Percentiles rank a stretch among this genome's conserved stretches.
Conservation (phyloP, 164 flowering plant genomes). For the Aristolochia contorta region DNA sequence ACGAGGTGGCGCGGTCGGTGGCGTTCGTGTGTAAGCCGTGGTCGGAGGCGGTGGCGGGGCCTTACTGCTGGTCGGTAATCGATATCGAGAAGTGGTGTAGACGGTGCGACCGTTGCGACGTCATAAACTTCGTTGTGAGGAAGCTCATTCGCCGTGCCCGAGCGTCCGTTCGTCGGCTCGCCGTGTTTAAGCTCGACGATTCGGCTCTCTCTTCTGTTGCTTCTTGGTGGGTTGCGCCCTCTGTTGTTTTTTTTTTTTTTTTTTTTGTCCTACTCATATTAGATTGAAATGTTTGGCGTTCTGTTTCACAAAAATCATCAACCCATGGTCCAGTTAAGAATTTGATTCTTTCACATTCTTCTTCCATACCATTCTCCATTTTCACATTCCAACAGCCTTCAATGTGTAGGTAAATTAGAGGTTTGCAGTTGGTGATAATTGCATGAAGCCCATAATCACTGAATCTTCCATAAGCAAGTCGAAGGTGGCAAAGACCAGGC, state of each 20-base stretch:
- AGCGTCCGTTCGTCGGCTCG: constrained; percentile 48
- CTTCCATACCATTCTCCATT: constrained; percentile 22
- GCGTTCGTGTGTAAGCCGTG: constrained; percentile 82
- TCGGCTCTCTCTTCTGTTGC: constrained; percentile 42
- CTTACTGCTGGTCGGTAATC: constrained; percentile 89
- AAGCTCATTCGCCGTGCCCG: constrained; percentile 44
- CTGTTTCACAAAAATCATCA: neutral
- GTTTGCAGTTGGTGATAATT: constrained; percentile 20
- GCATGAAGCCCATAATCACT: constrained; percentile 19
- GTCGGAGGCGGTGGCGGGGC: constrained; percentile 52
- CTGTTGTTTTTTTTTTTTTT: too few relatives aligned
- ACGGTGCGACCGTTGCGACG: constrained; percentile 12
- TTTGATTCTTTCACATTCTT: constrained; percentile 13
- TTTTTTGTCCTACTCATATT: too few relatives aligned
- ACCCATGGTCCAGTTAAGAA: constrained; percentile 25
- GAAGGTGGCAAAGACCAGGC: constrained; percentile 60
- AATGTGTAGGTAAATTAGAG: constrained; percentile 45
- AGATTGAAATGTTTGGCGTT: too few relatives aligned
- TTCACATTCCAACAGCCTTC: constrained; percentile 58
- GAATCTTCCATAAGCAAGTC: constrained; percentile 44
- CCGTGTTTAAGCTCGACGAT: constrained; percentile 29
- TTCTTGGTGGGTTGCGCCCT: neutral
- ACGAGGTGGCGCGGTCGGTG: constrained; percentile 50
- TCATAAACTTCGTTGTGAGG: constrained; percentile 13
- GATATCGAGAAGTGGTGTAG: constrained; percentile 72